A percentile compares a stretch with the other conserved stretches of the same genome.
phyloP scores from a whole-genome alignment of 2,329 filamentous ascomycete species.

The Aspergillus ochraceoroseus region DNA sequence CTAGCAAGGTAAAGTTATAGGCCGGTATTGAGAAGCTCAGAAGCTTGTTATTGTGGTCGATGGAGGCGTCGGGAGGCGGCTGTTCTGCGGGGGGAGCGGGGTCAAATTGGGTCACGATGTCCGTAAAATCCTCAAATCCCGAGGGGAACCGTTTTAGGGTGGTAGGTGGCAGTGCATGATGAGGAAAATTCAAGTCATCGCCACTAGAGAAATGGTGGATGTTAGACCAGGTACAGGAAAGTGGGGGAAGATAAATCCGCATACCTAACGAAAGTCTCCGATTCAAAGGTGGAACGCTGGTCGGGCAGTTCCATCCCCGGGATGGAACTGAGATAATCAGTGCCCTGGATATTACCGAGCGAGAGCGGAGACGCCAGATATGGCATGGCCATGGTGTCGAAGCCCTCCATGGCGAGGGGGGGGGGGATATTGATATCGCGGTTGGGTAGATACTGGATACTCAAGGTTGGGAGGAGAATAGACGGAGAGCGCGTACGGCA shows the following conservation, averaged over 20 bases:
- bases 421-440: too few relatives aligned
- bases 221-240: background rate
- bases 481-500: background rate
- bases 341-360: slow-evolving; percentile 49
- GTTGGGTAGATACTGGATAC: too few relatives aligned
- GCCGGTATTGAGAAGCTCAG: slow-evolving; percentile 66
- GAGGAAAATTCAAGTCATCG: slow-evolving; percentile 50
- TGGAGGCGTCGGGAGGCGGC: slow-evolving; percentile 53
- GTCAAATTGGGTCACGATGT: slow-evolving; percentile 46
- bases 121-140: slow-evolving; percentile 50
- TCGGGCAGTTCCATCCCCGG: slow-evolving; percentile 53
- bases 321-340: slow-evolving; percentile 47
- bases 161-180: slow-evolving; percentile 36
- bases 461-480: slow-evolving; percentile 10
- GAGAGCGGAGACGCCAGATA: slow-evolving; percentile 56
- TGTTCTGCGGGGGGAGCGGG: slow-evolving; percentile 41
- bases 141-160: slow-evolving; percentile 49
- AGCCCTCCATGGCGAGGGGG: slow-evolving; percentile 48
- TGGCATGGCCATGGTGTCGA: slow-evolving; percentile 59
- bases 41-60: slow-evolving; percentile 64
- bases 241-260: slow-evolving; percentile 18
- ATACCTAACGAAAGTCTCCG: slow-evolving; percentile 58
- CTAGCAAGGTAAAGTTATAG: slow-evolving; percentile 57
- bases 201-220: slow-evolving; percentile 35
- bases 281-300: slow-evolving; percentile 57